Conservation (phyloP, 208 protist species). For the Leishmania martiniquensis region DNA sequence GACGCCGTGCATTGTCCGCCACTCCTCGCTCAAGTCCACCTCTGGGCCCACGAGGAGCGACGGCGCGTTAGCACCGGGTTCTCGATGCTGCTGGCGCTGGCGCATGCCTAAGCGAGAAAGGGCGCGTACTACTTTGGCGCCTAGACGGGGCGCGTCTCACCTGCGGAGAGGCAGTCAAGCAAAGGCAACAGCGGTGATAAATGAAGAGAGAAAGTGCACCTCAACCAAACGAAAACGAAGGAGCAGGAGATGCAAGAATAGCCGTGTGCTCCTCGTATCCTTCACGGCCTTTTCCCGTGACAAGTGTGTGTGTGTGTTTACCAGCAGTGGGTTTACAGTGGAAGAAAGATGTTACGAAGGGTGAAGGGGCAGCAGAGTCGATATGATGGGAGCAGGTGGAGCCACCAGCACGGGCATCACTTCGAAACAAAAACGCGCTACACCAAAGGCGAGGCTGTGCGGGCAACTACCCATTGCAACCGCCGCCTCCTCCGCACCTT, state of each 20-base stretch:
- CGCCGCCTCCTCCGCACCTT: background rate
- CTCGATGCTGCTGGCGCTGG: background rate
- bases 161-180: background rate
- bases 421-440: background rate
- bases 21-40: constrained; percentile 23
- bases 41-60: constrained; percentile 8
- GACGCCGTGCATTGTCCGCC: constrained; percentile 15
- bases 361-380: background rate
- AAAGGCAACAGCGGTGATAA: background rate
- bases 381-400: background rate
- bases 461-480: background rate
- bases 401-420: background rate
- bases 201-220: background rate
- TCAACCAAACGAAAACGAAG: background rate
- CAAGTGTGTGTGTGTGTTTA: background rate
- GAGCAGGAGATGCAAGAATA: background rate
- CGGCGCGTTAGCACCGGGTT: background rate
- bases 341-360: background rate
- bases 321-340: background rate
- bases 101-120: background rate
- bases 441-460: background rate
- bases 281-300: background rate
- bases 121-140: background rate
- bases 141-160: background rate
- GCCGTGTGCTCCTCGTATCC: background rate